phyloP scores from a whole-genome alignment of 352 stramenopile genomes.

The Phytophthora colocasiae region DNA sequence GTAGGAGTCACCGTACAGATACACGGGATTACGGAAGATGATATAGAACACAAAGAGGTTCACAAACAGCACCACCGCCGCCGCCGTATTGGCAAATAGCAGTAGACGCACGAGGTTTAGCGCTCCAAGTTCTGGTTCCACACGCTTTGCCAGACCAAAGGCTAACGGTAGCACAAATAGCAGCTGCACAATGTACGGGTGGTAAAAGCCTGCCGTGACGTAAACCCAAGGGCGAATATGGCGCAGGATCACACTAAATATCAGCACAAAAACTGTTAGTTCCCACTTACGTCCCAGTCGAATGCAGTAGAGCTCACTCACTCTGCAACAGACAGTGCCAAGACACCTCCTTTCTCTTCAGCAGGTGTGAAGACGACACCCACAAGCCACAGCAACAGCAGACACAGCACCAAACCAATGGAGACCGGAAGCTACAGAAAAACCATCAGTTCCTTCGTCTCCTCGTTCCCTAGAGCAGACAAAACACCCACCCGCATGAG shows the following conservation, averaged over 20 bases:
- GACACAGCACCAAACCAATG: conserved; percentile 60
- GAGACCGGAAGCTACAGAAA: conserved; percentile 68
- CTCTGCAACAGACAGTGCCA: conserved; percentile 84
- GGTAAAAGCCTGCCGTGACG: conserved; percentile 86
- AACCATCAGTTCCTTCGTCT: not conserved
- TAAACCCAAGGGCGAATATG: conserved; percentile 91
- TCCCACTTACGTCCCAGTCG: not conserved
- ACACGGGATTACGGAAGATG: conserved; percentile 78
- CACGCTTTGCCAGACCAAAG: conserved; percentile 77
- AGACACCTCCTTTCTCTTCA: conserved; percentile 69
- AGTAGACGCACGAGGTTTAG: conserved; percentile 72
- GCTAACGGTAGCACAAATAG: conserved; percentile 66
- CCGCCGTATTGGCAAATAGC: conserved; percentile 75
- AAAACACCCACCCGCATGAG: conserved; percentile 40
- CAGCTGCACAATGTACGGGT: conserved; percentile 81
- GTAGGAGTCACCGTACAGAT: conserved; percentile 54
- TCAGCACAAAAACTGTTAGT: not conserved
- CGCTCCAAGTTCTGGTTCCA: conserved; percentile 77
- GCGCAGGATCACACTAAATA: conserved; percentile 73
- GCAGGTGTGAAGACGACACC: conserved; percentile 76
- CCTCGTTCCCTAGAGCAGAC: not conserved
- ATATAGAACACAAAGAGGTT: conserved; percentile 87
- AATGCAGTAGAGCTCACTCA: conserved; percentile 37
- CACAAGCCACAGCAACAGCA: conserved; percentile 78
- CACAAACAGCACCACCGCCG: conserved; percentile 78